Conservation (phyloP, 352 stramenopile genomes). For the Peronospora farinosa region DNA sequence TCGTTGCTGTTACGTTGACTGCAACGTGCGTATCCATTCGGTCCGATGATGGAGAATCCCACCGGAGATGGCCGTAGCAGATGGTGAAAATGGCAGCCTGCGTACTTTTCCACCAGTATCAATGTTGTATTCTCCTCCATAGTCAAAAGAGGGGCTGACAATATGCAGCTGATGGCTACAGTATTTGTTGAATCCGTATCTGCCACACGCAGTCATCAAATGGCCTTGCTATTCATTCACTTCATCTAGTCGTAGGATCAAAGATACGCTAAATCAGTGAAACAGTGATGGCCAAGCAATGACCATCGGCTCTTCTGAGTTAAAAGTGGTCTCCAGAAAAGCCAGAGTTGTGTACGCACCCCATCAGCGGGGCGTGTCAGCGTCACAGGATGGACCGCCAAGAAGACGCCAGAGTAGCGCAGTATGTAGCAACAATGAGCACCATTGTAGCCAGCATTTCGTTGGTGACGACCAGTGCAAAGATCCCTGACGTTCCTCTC, state of each 20-base stretch:
- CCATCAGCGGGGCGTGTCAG: conserved; percentile 3
- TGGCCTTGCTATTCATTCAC: neutral
- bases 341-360: conserved; percentile 12
- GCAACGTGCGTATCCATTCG: too few relatives aligned
- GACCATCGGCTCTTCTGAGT: conserved; percentile 15
- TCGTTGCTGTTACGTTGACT: neutral
- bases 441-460: conserved; percentile 18
- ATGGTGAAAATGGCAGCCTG: neutral
- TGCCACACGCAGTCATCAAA: neutral
- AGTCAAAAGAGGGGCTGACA: neutral
- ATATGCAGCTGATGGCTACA: too few relatives aligned
- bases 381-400: conserved; percentile 8
- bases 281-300: conserved; percentile 1
- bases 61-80: too few relatives aligned
- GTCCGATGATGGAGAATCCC: too few relatives aligned
- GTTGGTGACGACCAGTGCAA: conserved; percentile 13
- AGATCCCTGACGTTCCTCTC: neutral
- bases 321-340: conserved; percentile 22
- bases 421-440: conserved; percentile 12
- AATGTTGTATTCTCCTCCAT: neutral
- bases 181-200: neutral
- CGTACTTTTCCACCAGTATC: neutral
- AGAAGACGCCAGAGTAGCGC: conserved; percentile 30
- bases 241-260: neutral
- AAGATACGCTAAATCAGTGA: conserved; percentile 1